These are phyloP conservation scores for Rhodotorula sp. DNA, from an alignment of 1,284 basidiomycete genomes.

Conservation along the genomic window DNA sequence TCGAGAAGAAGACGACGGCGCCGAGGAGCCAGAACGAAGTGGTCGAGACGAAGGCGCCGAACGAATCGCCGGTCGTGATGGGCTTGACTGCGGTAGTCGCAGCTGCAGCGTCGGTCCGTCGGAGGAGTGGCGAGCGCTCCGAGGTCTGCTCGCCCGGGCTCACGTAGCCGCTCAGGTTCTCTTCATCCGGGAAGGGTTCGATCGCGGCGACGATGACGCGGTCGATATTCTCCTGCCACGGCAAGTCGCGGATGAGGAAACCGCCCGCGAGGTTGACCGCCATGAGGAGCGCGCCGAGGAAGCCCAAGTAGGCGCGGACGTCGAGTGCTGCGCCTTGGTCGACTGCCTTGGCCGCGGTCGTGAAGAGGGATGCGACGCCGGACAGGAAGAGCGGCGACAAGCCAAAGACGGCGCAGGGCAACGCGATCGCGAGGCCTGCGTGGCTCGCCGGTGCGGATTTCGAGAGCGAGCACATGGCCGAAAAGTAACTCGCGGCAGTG, in stretches of 20 bases:
- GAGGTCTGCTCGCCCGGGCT: not conserved
- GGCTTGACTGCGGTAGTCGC: not conserved
- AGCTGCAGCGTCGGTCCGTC: no score
- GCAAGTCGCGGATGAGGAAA: constrained; percentile 28
- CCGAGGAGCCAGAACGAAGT: constrained; percentile 43
- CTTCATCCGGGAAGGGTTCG: constrained; percentile 6
- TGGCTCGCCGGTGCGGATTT: constrained; percentile 39
- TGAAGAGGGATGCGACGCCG: constrained; percentile 39
- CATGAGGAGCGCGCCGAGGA: constrained; percentile 36
- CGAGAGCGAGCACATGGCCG: constrained; percentile 34
- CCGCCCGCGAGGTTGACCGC: constrained; percentile 39
- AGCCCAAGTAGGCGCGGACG: constrained; percentile 36
- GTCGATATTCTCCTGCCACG: constrained; percentile 25
- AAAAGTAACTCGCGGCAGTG: constrained; percentile 41
- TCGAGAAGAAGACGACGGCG: constrained; percentile 35
- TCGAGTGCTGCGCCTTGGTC: constrained; percentile 32
- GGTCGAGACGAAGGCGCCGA: constrained; percentile 19
- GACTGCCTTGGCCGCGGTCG: not conserved
- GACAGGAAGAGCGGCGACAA: constrained; percentile 44
- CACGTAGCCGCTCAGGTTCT: not conserved
- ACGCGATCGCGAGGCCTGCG: constrained; percentile 42
- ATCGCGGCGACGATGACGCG: constrained; percentile 1
- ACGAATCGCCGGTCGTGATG: not conserved
- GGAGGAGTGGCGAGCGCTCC: constrained; percentile 26
- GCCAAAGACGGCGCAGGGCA: constrained; percentile 43